Evolutionary conservation across 805 yeast species (phyloP), one percentile per base, ranked within the genome.

Genomic region (Lipomyces spencermartinsiae): DNA sequence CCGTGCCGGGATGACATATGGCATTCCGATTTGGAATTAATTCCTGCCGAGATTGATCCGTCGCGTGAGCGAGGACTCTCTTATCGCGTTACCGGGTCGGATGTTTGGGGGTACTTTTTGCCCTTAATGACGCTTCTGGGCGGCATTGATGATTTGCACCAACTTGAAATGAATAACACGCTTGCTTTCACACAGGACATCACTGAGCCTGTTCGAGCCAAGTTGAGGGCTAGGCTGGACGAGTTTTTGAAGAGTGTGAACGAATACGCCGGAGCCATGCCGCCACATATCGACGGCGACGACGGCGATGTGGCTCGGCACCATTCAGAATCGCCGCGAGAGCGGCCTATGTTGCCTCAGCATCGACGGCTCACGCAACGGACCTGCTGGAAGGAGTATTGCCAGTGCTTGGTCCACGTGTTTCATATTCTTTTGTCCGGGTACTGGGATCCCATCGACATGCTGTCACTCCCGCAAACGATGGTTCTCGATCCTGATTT

Each of bases 81-180:
- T 16, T 77, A 73, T 62, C 68, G 69, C 7, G 74, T 74, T 2
- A 70, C 80, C 6, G 74, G 76, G 8, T 73, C 69, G 22, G 83
- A 82, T 2, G 71, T 80, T 1, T 81, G 76, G 74, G 84, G 83
- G 0, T 81, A 80, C 76, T 76, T 79, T 62, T 65, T 81, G 22
- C 82, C 83, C 2, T 60, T 77, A 16, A 75, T 78, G 69, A 74
- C 76, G 37, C 60, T 81, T 6, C 73, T 80, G 54, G 82, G 82
- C 0, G 74, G 74, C 33, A 70, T 78, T 10, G 74, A 64, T 6
- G 70, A 73, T 61, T 31, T 72, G 63, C 73, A 73, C 67, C 73
- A 71, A 56, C 65, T 69, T 2, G 72, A 71, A 43, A 73, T 75
- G 65, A 73, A 75, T 55, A 76, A 76, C 7, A 70, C 75, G 29